Evolutionary conservation across 2,329 filamentous ascomycete species (phyloP).

Genomic region (Penicillium sp.): DNA sequence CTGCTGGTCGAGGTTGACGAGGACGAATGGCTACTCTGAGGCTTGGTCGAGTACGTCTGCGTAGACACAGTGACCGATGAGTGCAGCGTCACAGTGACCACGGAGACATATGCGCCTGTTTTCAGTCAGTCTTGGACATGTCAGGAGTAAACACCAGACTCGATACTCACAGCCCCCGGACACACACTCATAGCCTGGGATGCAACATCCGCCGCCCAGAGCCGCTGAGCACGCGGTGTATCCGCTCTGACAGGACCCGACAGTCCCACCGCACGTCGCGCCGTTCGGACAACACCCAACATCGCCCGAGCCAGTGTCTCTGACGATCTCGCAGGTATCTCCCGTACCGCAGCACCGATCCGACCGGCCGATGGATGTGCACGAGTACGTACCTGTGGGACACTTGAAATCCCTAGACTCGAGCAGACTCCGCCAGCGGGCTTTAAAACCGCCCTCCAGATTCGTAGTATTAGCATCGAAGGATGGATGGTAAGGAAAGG

Average conservation of each 20-base stretch:
- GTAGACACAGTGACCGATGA: constrained; percentile 33
- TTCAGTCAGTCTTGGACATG: not conserved
- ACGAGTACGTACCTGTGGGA: constrained; percentile 54
- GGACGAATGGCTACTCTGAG: constrained; percentile 24
- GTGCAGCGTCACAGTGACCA: constrained; percentile 36
- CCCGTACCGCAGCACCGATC: constrained; percentile 57
- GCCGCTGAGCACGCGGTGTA: constrained; percentile 56
- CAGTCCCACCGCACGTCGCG: constrained; percentile 49
- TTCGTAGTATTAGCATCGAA: too few species aligned
- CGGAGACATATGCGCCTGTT: constrained; percentile 35
- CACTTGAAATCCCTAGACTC: constrained; percentile 53
- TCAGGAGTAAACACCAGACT: not conserved
- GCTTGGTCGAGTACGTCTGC: constrained; percentile 31
- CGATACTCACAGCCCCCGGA: constrained; percentile 52
- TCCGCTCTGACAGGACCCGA: constrained; percentile 52
- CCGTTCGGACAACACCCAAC: constrained; percentile 61
- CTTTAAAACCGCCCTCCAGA: not conserved
- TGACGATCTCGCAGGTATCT: constrained; percentile 54
- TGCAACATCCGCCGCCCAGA: constrained; percentile 60
- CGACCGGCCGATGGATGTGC: constrained; percentile 54
- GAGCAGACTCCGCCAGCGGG: constrained; percentile 1
- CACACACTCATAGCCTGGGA: constrained; percentile 58
- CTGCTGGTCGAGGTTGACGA: constrained; percentile 23
- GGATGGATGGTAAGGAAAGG: constrained; percentile 12
- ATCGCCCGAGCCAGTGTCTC: constrained; percentile 53